These are phyloP conservation scores for Nicotiana paniculata DNA, from an alignment of 257 asterid species.

Conservation along the genomic window DNA sequence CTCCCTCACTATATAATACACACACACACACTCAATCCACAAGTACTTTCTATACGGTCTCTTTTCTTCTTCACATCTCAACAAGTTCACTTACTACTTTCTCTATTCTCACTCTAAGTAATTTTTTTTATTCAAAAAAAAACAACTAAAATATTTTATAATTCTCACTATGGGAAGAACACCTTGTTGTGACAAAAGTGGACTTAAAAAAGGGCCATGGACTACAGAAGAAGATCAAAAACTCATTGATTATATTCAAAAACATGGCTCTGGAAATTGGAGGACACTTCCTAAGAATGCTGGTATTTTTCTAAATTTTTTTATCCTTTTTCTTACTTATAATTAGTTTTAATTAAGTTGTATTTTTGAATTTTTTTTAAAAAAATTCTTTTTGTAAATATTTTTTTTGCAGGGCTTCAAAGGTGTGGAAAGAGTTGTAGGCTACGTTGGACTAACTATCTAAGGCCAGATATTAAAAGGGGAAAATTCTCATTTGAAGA, in stretches of 20 bases:
- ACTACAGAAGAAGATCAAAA: conserved; percentile 73
- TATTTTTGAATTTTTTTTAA: too few relatives aligned
- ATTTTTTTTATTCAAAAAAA: background rate
- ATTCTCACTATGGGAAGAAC: conserved; percentile 50
- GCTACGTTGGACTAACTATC: conserved; percentile 78
- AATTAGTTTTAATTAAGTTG: too few relatives aligned
- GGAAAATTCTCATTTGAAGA: conserved; percentile 73
- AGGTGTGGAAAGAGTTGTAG: conserved; percentile 90
- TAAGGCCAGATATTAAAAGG: conserved; percentile 73
- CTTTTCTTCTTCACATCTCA: background rate
- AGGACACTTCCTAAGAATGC: conserved; percentile 77
- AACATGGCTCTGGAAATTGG: conserved; percentile 72
- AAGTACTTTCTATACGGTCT: background rate
- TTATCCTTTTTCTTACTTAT: background rate
- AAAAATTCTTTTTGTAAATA: background rate
- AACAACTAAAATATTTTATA: background rate
- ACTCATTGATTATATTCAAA: conserved; percentile 55
- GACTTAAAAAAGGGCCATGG: conserved; percentile 87
- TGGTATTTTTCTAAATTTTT: conserved; percentile 24
- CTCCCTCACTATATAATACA: conserved; percentile 9
- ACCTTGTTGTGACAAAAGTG: conserved; percentile 77
- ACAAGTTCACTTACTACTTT: background rate
- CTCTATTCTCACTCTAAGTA: background rate
- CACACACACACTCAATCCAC: background rate
- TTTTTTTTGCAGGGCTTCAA: conserved; percentile 36